These are phyloP conservation scores for Omphalea diandra DNA, from an alignment of 441 rosid genomes.

Conservation along the genomic window DNA sequence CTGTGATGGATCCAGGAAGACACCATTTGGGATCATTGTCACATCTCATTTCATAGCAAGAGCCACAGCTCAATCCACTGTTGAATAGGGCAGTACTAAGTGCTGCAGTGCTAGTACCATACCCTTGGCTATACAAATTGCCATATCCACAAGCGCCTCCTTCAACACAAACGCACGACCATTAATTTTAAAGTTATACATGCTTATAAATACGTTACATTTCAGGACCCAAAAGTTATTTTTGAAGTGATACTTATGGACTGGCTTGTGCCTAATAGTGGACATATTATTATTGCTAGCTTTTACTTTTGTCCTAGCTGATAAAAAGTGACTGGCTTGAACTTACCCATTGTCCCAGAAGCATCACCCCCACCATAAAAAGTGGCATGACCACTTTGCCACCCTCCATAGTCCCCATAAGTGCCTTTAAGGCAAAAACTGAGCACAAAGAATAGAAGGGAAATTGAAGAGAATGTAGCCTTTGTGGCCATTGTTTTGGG, in stretches of 20 bases:
- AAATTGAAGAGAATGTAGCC: slow-evolving; percentile 24
- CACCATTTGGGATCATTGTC: slow-evolving; percentile 81
- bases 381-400: slow-evolving; percentile 85
- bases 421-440: slow-evolving; percentile 32
- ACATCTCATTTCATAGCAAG: slow-evolving; percentile 88
- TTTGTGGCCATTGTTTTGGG: slow-evolving; percentile 40
- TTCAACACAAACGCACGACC: slow-evolving; percentile 26
- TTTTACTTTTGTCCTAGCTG: neutral
- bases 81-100: slow-evolving; percentile 90
- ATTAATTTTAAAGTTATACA: neutral
- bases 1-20: slow-evolving; percentile 63
- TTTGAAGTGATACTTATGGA: neutral
- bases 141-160: slow-evolving; percentile 99
- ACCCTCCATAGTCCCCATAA: slow-evolving; percentile 62
- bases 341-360: slow-evolving; percentile 92
- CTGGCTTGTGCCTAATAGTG: no score
- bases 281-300: no score
- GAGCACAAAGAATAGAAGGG: slow-evolving; percentile 34
- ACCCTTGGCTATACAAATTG: slow-evolving; percentile 85
- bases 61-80: slow-evolving; percentile 86
- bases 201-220: neutral
- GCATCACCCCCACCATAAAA: slow-evolving; percentile 95
- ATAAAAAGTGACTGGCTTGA: neutral
- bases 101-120: slow-evolving; percentile 93
- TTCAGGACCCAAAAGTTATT: neutral